Base-by-base conservation (phyloP, 306 rosid species). In the Glycine tomentella region DNA sequence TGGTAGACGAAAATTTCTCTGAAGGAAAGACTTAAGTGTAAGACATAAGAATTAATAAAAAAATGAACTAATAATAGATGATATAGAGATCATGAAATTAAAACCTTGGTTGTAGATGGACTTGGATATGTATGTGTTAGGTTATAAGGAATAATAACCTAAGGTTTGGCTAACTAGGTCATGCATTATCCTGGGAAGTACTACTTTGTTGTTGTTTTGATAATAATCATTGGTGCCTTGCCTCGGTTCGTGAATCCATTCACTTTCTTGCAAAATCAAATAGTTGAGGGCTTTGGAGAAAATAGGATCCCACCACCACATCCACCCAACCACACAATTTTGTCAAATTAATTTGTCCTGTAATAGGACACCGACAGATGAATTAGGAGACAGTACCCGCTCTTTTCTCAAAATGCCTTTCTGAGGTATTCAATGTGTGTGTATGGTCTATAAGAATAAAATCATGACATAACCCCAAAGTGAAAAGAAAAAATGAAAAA, bases 261-360 rank as follows among this genome's bases (percentile, higher is more conserved):
- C 75, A 44, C 57, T 75, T 80, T 80, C 4, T 75, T 75, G 62
- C 70, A 75, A 61, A 69, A 69, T 45, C 74, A 13, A 81, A 25
- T 25, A 44, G 81, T 52, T 75, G 81, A 73, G 69, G 83, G 75
- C 31, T 14, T 42, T 55, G 33, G 83, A 52, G 50, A 77, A 34
- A 66, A 56, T 25, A 36, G 82, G 79, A 84, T 80, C 78, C 78
- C 64, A 50, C 84, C 64, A 50, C 84, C 70, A 49, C 73, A 58
- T 62, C 66, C 61, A 70, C 81, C 74, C 81, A 64, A 74, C 68
- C 79, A 64, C 78, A 52, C 74, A 61, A 34, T 3, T 58, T 68
- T 84, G 84, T 80, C 74, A 59, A 34, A n/a, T 79, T 69, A 34
- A n/a, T 79, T 69, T 84, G 85, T 80, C 84, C 82, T 80, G 76